Conservation (phyloP, 73 alveolate species). For the Paramecium primaurelia region DNA sequence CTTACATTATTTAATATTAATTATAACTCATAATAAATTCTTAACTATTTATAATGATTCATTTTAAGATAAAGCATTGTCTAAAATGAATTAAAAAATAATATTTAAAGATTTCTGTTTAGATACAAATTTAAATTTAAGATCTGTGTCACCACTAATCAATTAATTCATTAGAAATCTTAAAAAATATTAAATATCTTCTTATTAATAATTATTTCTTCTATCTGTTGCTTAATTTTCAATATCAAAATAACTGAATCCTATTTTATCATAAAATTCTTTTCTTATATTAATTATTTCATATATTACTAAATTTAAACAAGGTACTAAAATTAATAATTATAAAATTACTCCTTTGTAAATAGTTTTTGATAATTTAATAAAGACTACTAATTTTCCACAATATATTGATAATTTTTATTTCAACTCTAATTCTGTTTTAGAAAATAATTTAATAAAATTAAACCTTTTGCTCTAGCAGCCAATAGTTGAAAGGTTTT, state of each 20-base stretch:
- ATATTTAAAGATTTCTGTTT: neutral
- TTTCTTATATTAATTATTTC: neutral
- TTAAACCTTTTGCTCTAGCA: constrained; percentile 10
- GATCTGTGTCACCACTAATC: neutral
- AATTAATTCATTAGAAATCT: neutral
- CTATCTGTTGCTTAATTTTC: neutral
- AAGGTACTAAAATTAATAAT: neutral
- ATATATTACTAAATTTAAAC: neutral
- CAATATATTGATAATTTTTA: neutral
- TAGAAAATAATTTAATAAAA: neutral
- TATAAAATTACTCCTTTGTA: neutral
- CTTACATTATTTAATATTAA: neutral
- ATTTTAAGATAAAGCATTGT: neutral
- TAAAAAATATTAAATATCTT: neutral
- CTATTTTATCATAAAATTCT: neutral
- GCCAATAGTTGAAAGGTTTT: neutral
- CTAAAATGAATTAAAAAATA: neutral
- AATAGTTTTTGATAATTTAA: neutral
- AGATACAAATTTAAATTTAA: neutral
- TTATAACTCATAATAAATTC: neutral
- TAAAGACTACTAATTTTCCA: neutral
- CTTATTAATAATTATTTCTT: neutral
- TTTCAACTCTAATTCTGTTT: neutral
- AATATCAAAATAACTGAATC: neutral
- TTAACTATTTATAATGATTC: neutral